A percentile compares a stretch with the other conserved stretches of the same genome.
These are phyloP conservation scores for Atkinsonella hypoxylon DNA, from an alignment of 2,329 filamentous ascomycete species.

Conservation along the genomic window DNA sequence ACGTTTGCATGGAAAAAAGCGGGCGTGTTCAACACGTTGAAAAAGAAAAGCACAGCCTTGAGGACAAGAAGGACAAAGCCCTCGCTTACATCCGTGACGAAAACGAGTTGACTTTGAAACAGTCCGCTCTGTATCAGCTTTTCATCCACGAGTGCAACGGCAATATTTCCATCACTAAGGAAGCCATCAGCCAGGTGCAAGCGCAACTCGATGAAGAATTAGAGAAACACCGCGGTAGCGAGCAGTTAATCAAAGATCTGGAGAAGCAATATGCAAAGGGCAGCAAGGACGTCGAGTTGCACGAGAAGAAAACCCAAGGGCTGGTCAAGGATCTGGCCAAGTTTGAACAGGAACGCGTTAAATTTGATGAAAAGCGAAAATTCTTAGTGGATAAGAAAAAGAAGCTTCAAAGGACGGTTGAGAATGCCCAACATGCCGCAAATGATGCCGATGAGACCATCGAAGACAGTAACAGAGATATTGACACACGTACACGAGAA, in stretches of 20 bases:
- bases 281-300: slow-evolving; percentile 68
- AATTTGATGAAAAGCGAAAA: slow-evolving; percentile 96
- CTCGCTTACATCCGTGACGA: slow-evolving; percentile 82
- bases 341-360: slow-evolving; percentile 92
- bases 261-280: slow-evolving; percentile 75
- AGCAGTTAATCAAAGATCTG: slow-evolving; percentile 80
- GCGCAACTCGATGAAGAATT: slow-evolving; percentile 75
- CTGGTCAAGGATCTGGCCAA: slow-evolving; percentile 80
- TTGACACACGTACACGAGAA: slow-evolving; percentile 64
- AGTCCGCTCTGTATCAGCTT: slow-evolving; percentile 85
- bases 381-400: slow-evolving; percentile 84
- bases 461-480: slow-evolving; percentile 65
- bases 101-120: slow-evolving; percentile 82
- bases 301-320: slow-evolving; percentile 70
- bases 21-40: slow-evolving; percentile 93
- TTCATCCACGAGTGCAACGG: slow-evolving; percentile 81
- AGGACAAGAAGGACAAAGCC: slow-evolving; percentile 95
- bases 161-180: slow-evolving; percentile 77
- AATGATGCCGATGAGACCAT: slow-evolving; percentile 68
- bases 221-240: slow-evolving; percentile 81
- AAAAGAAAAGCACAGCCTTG: slow-evolving; percentile 85
- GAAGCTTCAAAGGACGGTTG: slow-evolving; percentile 83
- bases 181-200: slow-evolving; percentile 86
- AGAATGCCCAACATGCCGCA: slow-evolving; percentile 61
- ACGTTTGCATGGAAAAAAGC: slow-evolving; percentile 90